phyloP scores from a whole-genome alignment of 2,329 filamentous ascomycete genomes.

The Cladorrhinum sp. region DNA sequence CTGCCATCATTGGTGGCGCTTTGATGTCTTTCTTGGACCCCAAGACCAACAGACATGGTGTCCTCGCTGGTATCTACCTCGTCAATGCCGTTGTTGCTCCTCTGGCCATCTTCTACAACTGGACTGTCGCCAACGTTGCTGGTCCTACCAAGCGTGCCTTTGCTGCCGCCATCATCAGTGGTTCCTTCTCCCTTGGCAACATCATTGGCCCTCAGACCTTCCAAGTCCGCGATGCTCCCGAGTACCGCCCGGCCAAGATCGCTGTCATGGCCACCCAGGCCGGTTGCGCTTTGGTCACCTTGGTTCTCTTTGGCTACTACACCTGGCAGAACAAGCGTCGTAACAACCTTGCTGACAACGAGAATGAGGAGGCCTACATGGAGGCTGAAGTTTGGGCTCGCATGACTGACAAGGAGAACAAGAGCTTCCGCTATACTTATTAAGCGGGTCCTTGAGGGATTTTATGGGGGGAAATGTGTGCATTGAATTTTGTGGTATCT shows the following conservation, averaged over 20 bases:
- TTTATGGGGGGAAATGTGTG: neutral
- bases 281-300: conserved; percentile 41
- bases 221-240: conserved; percentile 48
- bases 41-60: conserved; percentile 42
- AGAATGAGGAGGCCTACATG: conserved; percentile 41
- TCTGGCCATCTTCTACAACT: conserved; percentile 45
- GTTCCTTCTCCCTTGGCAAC: conserved; percentile 52
- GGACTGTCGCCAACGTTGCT: conserved; percentile 50
- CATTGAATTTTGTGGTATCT: too few species aligned
- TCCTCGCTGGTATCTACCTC: conserved; percentile 49
- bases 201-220: conserved; percentile 58
- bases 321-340: conserved; percentile 45
- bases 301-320: conserved; percentile 49
- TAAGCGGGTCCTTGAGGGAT: conserved; percentile 6
- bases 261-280: conserved; percentile 52
- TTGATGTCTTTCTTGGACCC: conserved; percentile 55
- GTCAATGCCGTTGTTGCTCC: conserved; percentile 49
- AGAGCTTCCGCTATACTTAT: conserved; percentile 49
- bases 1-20: conserved; percentile 48
- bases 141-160: conserved; percentile 53
- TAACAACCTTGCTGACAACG: conserved; percentile 25
- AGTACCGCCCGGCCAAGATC: conserved; percentile 53
- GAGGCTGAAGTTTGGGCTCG: conserved; percentile 44
- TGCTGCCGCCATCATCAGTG: conserved; percentile 47
- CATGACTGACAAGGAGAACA: conserved; percentile 57